Conservation (phyloP, 768 basidiomycete genomes). For the Trametes cinnabarina region DNA sequence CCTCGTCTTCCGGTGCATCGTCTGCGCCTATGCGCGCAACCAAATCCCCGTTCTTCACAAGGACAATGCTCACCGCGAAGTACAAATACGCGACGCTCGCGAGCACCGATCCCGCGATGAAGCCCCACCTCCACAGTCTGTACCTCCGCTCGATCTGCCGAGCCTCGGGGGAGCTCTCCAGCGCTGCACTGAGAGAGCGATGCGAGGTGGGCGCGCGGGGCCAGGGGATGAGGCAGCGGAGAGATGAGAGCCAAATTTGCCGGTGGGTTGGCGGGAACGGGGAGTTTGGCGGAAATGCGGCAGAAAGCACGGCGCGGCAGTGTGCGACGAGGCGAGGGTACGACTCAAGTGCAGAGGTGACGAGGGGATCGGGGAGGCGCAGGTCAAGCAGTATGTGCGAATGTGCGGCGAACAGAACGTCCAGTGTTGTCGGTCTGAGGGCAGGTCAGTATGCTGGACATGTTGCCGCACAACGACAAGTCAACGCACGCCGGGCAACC, state of each 20-base stretch:
- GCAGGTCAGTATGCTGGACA: no score
- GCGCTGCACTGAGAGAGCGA: slow-evolving; percentile 28
- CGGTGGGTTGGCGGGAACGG: slow-evolving; percentile 19
- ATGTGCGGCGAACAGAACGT: slow-evolving; percentile 67
- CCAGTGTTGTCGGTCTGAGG: slow-evolving; percentile 58
- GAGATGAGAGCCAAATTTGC: slow-evolving; percentile 24
- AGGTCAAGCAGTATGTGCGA: slow-evolving; percentile 57
- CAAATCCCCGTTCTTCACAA: slow-evolving; percentile 3
- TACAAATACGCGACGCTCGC: slow-evolving; percentile 42
- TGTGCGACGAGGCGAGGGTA: slow-evolving; percentile 61
- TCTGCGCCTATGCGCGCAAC: not conserved
- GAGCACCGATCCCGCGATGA: slow-evolving; percentile 42
- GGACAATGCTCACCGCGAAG: not conserved
- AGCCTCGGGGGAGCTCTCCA: slow-evolving; percentile 19
- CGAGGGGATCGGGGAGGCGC: slow-evolving; percentile 58
- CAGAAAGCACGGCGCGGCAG: slow-evolving; percentile 47
- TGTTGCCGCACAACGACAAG: no score
- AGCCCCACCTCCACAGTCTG: slow-evolving; percentile 52
- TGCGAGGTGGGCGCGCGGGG: slow-evolving; percentile 13
- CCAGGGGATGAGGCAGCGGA: slow-evolving; percentile 37
- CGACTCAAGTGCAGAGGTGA: slow-evolving; percentile 55
- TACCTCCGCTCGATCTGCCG: slow-evolving; percentile 42
- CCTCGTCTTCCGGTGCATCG: not conserved
- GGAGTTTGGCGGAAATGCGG: slow-evolving; percentile 29
- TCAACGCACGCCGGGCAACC: no score